phyloP scores from a whole-genome alignment of 148 eudicot species.

The Amaranthus hypochondriacus region DNA sequence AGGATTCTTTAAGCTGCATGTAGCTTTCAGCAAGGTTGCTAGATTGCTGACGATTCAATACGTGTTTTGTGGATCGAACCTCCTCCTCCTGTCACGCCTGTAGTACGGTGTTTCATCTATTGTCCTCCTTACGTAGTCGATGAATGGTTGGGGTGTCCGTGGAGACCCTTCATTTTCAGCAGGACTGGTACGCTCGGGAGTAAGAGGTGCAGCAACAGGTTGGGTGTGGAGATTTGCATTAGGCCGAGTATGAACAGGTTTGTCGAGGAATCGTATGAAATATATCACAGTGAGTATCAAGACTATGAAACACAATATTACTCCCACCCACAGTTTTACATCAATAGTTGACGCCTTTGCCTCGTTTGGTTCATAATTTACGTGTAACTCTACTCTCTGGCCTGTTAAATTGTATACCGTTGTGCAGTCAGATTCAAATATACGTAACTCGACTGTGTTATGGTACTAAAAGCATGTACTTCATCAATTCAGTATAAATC shows the following conservation, averaged over 20 bases:
- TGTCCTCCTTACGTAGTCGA: constrained; percentile 79
- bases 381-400: constrained; percentile 59
- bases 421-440: background rate
- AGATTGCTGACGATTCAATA: constrained; percentile 20
- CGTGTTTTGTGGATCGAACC: constrained; percentile 65
- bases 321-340: constrained; percentile 25
- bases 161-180: constrained; percentile 47
- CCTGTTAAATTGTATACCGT: constrained; percentile 34
- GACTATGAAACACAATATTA: constrained; percentile 21
- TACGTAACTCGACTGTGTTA: background rate
- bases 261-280: constrained; percentile 30
- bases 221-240: constrained; percentile 23
- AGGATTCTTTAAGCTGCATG: too few species aligned
- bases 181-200: constrained; percentile 43
- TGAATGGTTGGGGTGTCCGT: constrained; percentile 70
- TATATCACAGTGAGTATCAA: constrained; percentile 29
- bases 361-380: constrained; percentile 38
- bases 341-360: constrained; percentile 9
- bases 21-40: too few species aligned
- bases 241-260: constrained; percentile 26
- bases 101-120: constrained; percentile 87
- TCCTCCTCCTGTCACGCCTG: constrained; percentile 58
- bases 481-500: background rate
- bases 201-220: constrained; percentile 31
- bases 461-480: background rate